Base-by-base conservation (phyloP, 305 asterid species). In the Caryopteris hybrid region DNA sequence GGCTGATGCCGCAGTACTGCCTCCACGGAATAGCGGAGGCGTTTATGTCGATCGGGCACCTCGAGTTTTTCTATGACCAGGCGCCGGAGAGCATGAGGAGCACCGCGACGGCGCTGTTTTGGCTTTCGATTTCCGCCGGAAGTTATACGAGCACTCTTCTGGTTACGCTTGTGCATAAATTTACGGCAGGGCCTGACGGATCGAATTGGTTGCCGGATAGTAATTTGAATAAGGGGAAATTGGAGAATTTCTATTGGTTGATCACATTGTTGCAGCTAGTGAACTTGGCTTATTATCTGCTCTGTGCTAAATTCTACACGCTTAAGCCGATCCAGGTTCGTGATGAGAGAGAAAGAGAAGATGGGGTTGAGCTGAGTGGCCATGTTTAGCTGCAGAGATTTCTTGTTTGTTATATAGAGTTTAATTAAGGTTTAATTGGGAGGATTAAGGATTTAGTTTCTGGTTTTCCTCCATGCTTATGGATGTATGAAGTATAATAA, bases 1-100 rank as follows among this genome's bases (percentile, higher is more conserved):
- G 95, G 96, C 79, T 91, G 2, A 78, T 72, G 68, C 97, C 96
- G 1, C 97, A 91, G 38, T 91, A 91, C 45, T 75, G 82, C 64
- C 75, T 88, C 17, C 91, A 88, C 57, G 95, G 97, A 8, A 51
- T 84, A 0, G 97, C 96, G 27, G 97, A 91, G 58, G 90, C 97
- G 0, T 91, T 88, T 61, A 91, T 85, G 96, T 86, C 96, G 17
- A 84, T 91, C 52, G 96, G 96, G 9, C 97, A 88, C 33, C 76
- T 93, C 7, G 99, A 93, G 81, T 93, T 93, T 64, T 83, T 91
- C 65, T 91, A 88, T 55, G 99, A 93, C 59, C 99, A 93, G 79
- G 81, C 96, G 38, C 97, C 99, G 14, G 97, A 93, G 83, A 93
- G 99, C 64, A 91, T 93, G 99, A 71, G 90, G 71, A 91, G 97